A percentile compares a stretch with the other conserved stretches of the same genome.
These are phyloP conservation scores for Cucurbita pepo DNA, from an alignment of 306 rosid genomes.

Conservation along the genomic window DNA sequence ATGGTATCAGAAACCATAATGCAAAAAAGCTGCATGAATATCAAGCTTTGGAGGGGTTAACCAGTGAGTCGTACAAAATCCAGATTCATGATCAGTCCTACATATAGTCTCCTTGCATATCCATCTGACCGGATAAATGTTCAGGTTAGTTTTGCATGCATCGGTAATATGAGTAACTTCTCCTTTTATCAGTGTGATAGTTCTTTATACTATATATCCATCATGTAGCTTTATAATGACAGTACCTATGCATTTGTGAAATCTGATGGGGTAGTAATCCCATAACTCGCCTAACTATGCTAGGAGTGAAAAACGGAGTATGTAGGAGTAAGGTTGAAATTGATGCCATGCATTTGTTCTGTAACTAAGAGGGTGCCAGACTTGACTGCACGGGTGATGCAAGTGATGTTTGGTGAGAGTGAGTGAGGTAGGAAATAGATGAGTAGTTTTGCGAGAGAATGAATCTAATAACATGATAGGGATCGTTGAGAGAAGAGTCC, in stretches of 20 bases:
- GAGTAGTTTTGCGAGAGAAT: neutral
- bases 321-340: neutral
- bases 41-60: conserved; percentile 19
- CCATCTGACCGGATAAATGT: neutral
- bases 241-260: neutral
- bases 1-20: conserved; percentile 55
- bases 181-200: neutral
- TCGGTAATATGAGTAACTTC: neutral
- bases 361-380: neutral
- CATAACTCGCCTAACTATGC: neutral
- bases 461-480: neutral
- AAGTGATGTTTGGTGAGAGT: neutral
- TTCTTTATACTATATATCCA: neutral
- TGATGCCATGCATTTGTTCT: neutral
- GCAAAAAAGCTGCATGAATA: conserved; percentile 29
- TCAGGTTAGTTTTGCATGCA: neutral
- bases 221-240: neutral
- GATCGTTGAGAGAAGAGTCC: no score
- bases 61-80: conserved; percentile 7
- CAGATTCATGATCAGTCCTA: conserved; percentile 15
- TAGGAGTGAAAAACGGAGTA: neutral
- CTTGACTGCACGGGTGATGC: neutral
- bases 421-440: neutral
- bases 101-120: neutral
- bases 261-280: neutral